phyloP scores from a whole-genome alignment of 306 rosid species.

The Dryas alaskensis region DNA sequence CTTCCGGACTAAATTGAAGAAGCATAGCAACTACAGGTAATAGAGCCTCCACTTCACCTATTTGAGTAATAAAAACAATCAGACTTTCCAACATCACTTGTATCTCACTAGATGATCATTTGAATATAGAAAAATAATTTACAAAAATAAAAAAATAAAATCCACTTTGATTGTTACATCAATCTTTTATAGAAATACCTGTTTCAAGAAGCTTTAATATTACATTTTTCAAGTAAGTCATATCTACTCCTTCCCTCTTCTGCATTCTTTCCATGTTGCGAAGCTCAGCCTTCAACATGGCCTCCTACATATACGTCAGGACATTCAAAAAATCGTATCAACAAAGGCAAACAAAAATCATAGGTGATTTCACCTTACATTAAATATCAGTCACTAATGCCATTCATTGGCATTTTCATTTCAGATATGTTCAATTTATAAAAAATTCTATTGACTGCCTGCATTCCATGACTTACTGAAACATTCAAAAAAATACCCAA shows the following conservation, averaged over 20 bases:
- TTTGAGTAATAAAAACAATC: constrained; percentile 16
- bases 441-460: neutral
- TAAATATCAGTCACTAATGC: neutral
- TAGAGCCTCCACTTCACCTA: constrained; percentile 95
- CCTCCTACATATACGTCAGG: constrained; percentile 47
- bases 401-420: neutral
- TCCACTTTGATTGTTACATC: neutral
- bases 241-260: constrained; percentile 95
- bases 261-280: constrained; percentile 77
- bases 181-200: constrained; percentile 37
- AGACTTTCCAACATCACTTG: neutral
- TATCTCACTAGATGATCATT: neutral
- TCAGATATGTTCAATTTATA: neutral
- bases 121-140: neutral
- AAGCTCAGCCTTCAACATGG: constrained; percentile 76
- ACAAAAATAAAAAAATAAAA: neutral
- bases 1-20: constrained; percentile 97
- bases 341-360: neutral
- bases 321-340: neutral
- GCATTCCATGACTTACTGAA: neutral
- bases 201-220: constrained; percentile 97
- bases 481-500: constrained; percentile 8
- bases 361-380: neutral
- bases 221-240: constrained; percentile 92
- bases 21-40: constrained; percentile 96